These are phyloP conservation scores for Ustilago nuda DNA, from an alignment of 1,284 basidiomycete genomes.

Conservation along the genomic window DNA sequence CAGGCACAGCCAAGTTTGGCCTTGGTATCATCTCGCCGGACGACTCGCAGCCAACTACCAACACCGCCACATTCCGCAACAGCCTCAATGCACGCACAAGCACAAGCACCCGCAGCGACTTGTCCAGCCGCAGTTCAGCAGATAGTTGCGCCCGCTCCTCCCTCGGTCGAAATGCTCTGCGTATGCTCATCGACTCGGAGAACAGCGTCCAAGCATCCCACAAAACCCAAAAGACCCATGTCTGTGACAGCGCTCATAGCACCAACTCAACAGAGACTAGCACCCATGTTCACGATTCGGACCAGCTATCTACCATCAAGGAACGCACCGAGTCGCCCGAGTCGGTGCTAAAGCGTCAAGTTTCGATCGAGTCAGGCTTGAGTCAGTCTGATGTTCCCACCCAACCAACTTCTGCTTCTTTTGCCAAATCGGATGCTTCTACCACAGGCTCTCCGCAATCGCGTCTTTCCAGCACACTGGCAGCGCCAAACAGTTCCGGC, in stretches of 20 bases:
- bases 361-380: slow-evolving; percentile 17
- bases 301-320: slow-evolving; percentile 41
- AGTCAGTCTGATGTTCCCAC: slow-evolving; percentile 20
- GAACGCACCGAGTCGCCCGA: slow-evolving; percentile 42
- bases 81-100: slow-evolving; percentile 15
- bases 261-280: slow-evolving; percentile 41
- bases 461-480: background rate
- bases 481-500: background rate
- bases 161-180: slow-evolving; percentile 23
- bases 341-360: slow-evolving; percentile 20
- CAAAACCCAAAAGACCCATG: slow-evolving; percentile 17
- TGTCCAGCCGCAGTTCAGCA: slow-evolving; percentile 31
- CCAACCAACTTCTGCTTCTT: slow-evolving; percentile 17
- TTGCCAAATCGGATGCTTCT: slow-evolving; percentile 10
- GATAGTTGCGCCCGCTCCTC: slow-evolving; percentile 38
- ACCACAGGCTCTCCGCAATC: slow-evolving; percentile 9
- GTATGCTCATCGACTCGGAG: slow-evolving; percentile 24
- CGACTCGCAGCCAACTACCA: background rate
- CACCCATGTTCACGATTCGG: slow-evolving; percentile 37
- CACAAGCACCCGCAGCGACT: slow-evolving; percentile 33
- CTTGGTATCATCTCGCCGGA: slow-evolving; percentile 30
- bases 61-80: background rate
- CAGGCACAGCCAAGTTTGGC: slow-evolving; percentile 12
- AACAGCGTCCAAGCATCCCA: slow-evolving; percentile 9
- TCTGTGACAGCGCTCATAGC: slow-evolving; percentile 51